Evolutionary conservation across 805 yeast genomes (phyloP), one percentile per base, ranked within the genome.

Genomic region (Blastobotrys terrestris): DNA sequence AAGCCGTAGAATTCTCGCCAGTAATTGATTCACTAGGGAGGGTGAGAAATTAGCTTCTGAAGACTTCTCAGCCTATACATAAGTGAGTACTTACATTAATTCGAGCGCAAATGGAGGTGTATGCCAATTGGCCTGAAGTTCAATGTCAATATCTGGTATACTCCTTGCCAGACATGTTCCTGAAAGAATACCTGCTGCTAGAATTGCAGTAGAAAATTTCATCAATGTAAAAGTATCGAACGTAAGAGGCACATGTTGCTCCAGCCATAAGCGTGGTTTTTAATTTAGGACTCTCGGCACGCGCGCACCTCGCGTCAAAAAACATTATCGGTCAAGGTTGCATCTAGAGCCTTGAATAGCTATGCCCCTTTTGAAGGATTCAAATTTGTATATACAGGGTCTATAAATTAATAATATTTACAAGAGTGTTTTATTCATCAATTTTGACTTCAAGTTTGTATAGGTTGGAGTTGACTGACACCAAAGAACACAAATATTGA

Each of bases 1-100:
- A 71, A 0, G 71, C 55, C 16, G 64, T 57, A 8, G 65, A 53
- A 51, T 62, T 65, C 42, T 64, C 67, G 16, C 31, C 50, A 2
- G 70, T 57, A 45, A 71, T 50, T 1, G 73, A 59, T 50, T 71
- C 73, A 16, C 67, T 64, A 48, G 18, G 26, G 31, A 18, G 39
- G 16, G 52, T 11, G 35, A n/a, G 2, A 15, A 39, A 26, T 31
- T n/a, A 35, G 35, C 8, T n/a, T 7, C 16, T n/a, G 11, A 21
- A 3, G 4, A 14, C 22, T 21, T 7, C 18, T 46, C 14, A 31
- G 45, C 31, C 7, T 3, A 44, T 44, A 14, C 47, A 26, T 19
- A 15, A 15, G 7, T 7, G n/a, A 11, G 13, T 15, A 57, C 62
- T 50, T 50, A 59, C 63, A 60, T 46, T 22, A 60, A 31, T 14